Percentiles rank a stretch among this genome's conserved stretches.
Conservation (phyloP, 2,329 filamentous ascomycete species). For the Scolecobasidium constrictum region DNA sequence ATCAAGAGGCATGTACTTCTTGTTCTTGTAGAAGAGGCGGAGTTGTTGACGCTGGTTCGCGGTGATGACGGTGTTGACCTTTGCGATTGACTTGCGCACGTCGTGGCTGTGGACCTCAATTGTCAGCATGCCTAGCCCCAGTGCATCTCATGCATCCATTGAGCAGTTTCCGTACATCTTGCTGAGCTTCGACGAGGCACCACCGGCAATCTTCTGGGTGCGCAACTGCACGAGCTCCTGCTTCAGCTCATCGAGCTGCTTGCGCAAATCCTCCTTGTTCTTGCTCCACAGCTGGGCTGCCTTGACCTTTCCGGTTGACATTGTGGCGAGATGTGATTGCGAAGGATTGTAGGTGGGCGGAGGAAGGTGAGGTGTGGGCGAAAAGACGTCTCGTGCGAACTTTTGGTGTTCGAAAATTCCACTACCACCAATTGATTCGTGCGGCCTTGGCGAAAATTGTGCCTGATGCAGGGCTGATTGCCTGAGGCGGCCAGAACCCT, state of each 20-base stretch:
- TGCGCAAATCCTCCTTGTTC: constrained; percentile 96
- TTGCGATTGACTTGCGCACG: constrained; percentile 98
- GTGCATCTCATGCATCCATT: background rate
- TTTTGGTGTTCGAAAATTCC: background rate
- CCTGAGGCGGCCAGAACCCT: too few species aligned
- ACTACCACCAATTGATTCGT: background rate
- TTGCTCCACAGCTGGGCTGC: constrained; percentile 95
- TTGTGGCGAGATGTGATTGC: background rate
- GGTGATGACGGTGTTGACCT: constrained; percentile 99
- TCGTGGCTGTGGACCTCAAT: constrained; percentile 59
- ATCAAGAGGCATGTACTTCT: constrained; percentile 98
- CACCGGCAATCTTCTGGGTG: constrained; percentile 94
- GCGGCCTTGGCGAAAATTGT: background rate
- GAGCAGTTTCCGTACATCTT: constrained; percentile 69
- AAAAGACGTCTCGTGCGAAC: background rate
- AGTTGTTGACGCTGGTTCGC: constrained; percentile 97
- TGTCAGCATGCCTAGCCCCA: constrained; percentile 8
- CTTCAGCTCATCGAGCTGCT: constrained; percentile 93
- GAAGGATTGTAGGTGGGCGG: background rate
- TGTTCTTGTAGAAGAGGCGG: constrained; percentile 98
- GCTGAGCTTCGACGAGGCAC: constrained; percentile 89
- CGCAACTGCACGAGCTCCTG: constrained; percentile 90
- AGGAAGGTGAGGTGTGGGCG: background rate
- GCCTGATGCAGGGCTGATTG: too few species aligned
- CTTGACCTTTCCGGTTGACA: constrained; percentile 70